Conservation (phyloP, 2,329 filamentous ascomycete species). For the Penicillium sp. region DNA sequence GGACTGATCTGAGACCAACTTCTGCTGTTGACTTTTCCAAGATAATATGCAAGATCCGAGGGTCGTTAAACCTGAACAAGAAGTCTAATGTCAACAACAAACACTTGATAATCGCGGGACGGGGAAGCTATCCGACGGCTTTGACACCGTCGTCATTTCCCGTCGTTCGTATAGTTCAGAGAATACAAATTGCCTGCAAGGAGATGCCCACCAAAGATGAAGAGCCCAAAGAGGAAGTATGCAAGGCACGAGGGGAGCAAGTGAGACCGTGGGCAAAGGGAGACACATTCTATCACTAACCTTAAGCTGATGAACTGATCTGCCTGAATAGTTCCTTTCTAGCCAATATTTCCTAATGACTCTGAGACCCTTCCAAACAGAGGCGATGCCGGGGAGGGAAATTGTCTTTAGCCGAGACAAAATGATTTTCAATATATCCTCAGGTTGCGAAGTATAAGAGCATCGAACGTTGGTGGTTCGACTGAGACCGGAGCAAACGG, state of each 20-base stretch:
- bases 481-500: slow-evolving; percentile 15
- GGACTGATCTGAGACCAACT: slow-evolving; percentile 14
- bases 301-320: slow-evolving; percentile 23
- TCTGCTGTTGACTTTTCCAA: slow-evolving; percentile 21
- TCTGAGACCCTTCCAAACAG: slow-evolving; percentile 23
- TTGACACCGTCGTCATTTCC: slow-evolving; percentile 25
- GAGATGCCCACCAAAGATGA: slow-evolving; percentile 24
- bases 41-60: slow-evolving; percentile 33
- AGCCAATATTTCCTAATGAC: slow-evolving; percentile 1
- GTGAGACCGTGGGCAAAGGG: slow-evolving; percentile 29
- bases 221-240: slow-evolving; percentile 28
- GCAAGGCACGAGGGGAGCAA: slow-evolving; percentile 35
- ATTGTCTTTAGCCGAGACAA: slow-evolving; percentile 24
- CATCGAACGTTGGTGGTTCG: background rate
- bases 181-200: slow-evolving; percentile 33
- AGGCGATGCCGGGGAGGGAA: slow-evolving; percentile 2
- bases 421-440: slow-evolving; percentile 5
- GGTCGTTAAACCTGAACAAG: slow-evolving; percentile 21
- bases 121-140: slow-evolving; percentile 29
- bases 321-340: slow-evolving; percentile 4
- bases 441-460: background rate
- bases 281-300: slow-evolving; percentile 30
- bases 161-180: slow-evolving; percentile 20
- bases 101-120: slow-evolving; percentile 23
- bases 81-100: slow-evolving; percentile 37